These are phyloP conservation scores for Pythium coloratum DNA, from an alignment of 352 stramenopile genomes.

Conservation along the genomic window DNA sequence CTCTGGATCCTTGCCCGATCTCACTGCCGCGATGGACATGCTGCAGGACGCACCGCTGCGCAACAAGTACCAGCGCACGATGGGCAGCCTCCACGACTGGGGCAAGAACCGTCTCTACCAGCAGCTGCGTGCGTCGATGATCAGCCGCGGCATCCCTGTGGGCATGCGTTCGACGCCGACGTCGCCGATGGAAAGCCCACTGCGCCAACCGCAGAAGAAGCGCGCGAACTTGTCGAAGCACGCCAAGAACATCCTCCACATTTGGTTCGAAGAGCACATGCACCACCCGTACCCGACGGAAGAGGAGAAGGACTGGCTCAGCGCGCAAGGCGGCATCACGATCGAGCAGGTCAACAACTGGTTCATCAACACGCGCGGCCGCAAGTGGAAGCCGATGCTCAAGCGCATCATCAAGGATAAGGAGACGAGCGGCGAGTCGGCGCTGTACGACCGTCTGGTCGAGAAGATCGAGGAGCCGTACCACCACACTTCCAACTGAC, in stretches of 20 bases:
- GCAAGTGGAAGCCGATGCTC: slow-evolving; percentile 88
- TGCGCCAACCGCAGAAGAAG: slow-evolving; percentile 50
- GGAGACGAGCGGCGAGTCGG: slow-evolving; percentile 47
- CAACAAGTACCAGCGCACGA: slow-evolving; percentile 26
- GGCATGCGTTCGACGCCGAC: slow-evolving; percentile 6
- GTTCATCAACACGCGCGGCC: slow-evolving; percentile 86
- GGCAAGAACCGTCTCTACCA: slow-evolving; percentile 30
- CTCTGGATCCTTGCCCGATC: slow-evolving; percentile 9
- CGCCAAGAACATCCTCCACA: slow-evolving; percentile 68
- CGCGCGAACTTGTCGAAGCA: slow-evolving; percentile 74
- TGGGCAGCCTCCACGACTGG: slow-evolving; percentile 19
- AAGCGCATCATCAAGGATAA: slow-evolving; percentile 70
- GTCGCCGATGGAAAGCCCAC: slow-evolving; percentile 26
- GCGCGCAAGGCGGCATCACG: slow-evolving; percentile 67
- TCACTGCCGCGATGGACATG: slow-evolving; percentile 21
- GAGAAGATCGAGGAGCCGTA: slow-evolving; percentile 81
- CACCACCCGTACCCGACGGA: slow-evolving; percentile 86
- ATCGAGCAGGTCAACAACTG: slow-evolving; percentile 89
- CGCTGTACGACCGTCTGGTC: slow-evolving; percentile 76
- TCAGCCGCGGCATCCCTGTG: slow-evolving; percentile 11
- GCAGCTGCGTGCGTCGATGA: slow-evolving; percentile 20
- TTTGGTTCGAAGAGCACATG: slow-evolving; percentile 85
- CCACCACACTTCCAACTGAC: slow-evolving; percentile 28
- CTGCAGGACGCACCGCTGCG: slow-evolving; percentile 20
- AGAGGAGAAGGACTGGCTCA: slow-evolving; percentile 78